Evolutionary conservation across 2,329 filamentous ascomycete genomes (phyloP).

Genomic region (Talaromyces atroroseus): DNA sequence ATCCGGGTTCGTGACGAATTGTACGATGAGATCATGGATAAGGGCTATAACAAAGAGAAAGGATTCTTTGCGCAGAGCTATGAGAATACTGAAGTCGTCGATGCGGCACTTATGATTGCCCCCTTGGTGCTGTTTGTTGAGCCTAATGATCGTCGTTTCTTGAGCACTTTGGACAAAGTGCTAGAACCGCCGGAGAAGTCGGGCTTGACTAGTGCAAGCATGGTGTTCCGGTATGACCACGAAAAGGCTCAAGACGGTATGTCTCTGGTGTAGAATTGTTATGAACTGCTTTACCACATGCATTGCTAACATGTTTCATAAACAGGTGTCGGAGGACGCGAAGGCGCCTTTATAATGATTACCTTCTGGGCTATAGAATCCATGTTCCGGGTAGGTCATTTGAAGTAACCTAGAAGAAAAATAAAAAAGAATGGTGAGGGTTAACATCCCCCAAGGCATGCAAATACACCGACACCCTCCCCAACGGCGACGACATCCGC

Average conservation of each 20-base stretch:
- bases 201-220: constrained; percentile 66
- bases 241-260: constrained; percentile 63
- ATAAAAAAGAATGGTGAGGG: not conserved
- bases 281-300: not conserved
- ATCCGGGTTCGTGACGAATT: constrained; percentile 60
- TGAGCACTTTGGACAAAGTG: constrained; percentile 66
- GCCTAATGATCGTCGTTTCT: constrained; percentile 70
- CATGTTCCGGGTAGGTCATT: constrained; percentile 57
- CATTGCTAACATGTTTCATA: constrained; percentile 15
- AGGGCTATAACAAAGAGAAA: constrained; percentile 66
- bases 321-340: constrained; percentile 64
- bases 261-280: constrained; percentile 15
- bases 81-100: constrained; percentile 63
- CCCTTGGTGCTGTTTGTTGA: constrained; percentile 75
- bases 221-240: constrained; percentile 72
- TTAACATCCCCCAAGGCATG: constrained; percentile 15
- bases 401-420: not conserved
- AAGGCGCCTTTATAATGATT: constrained; percentile 76
- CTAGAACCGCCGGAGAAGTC: constrained; percentile 68
- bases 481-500: constrained; percentile 25
- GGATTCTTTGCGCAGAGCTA: constrained; percentile 71
- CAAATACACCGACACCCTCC: constrained; percentile 27
- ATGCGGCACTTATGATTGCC: constrained; percentile 70
- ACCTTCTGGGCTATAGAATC: constrained; percentile 80
- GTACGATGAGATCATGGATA: constrained; percentile 73